Base-by-base conservation (phyloP, 2,329 filamentous ascomycete species). In the Botrytis fabae region DNA sequence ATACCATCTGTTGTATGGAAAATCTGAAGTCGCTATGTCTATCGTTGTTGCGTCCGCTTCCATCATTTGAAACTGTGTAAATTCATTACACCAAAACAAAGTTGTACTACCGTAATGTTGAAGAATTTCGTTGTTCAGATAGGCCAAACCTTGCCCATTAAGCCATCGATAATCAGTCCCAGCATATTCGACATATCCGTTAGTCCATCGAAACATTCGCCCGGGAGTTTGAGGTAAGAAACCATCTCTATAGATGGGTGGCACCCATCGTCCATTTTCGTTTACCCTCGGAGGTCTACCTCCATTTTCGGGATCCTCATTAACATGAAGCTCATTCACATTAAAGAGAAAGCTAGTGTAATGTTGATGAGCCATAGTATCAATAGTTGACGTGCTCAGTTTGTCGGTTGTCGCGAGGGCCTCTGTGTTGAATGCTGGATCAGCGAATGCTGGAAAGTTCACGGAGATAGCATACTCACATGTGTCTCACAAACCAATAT, bases 321-420 rank as follows among this genome's bases (percentile, higher is more conserved):
- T 78, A 12, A 82, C 77, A 5, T 83, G 79, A 8, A 85, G 80
- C 16, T 84, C 83, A 51, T 84, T 81, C 60, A 82, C 82, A 75
- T 83, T 81, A 8, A 80, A 80, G 35, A 81, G 78, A 51, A 85
- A 80, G 57, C 81, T 82, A 18, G 75, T 69, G 22, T 51, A 38
- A 48, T 18, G 25, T 61, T 25, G 63, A 18, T 51, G n/a, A 48
- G 63, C 68, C 54, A 60, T 69, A 35, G 71, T n/a, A 48, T 48
- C 35, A 68, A 35, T 8, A n/a, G 25, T 22, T 48, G n/a, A 51
- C 22, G 42, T 60, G 38, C 46, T 32, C 25, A 14, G 32, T 18
- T n/a, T 62, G 60, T 51, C 59, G 32, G n/a, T 71, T 63, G 65
- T 40, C 71, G 70, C 35, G 44, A 73, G 14, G 42, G 22, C 63